phyloP scores from a whole-genome alignment of 73 alveolate species.

The Paraurostyla sp. region DNA sequence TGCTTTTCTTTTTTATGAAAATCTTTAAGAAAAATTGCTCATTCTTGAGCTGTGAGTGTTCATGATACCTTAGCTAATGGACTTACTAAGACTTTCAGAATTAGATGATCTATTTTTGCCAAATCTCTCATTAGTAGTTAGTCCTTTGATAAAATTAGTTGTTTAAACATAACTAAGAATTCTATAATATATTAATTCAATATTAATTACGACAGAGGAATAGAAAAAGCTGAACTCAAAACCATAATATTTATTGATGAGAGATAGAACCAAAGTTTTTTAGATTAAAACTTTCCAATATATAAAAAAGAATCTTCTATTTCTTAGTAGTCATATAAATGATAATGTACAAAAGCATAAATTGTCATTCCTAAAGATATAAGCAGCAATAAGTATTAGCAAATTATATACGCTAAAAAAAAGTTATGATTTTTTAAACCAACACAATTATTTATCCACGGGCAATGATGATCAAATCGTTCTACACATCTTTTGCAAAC shows the following conservation, averaged over 20 bases:
- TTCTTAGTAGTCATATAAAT: background rate
- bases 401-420: slow-evolving; percentile 67
- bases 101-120: background rate
- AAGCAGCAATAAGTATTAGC: background rate
- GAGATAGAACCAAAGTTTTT: background rate
- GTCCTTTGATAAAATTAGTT: background rate
- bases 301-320: background rate
- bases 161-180: background rate
- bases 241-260: background rate
- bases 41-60: no score
- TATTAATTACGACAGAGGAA: background rate
- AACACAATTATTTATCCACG: slow-evolving; percentile 93
- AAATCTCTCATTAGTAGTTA: slow-evolving; percentile 48
- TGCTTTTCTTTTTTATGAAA: no score
- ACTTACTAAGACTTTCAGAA: no score
- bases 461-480: slow-evolving; percentile 93
- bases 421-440: slow-evolving; percentile 81
- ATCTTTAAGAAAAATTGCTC: no score
- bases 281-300: background rate
- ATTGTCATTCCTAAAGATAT: background rate
- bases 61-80: no score
- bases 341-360: background rate
- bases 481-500: slow-evolving; percentile 89
- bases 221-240: background rate
- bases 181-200: background rate